Percentiles rank a stretch among this genome's conserved stretches.
Conservation (phyloP, 176 grass and related monocot genomes). For the Carex pumila region DNA sequence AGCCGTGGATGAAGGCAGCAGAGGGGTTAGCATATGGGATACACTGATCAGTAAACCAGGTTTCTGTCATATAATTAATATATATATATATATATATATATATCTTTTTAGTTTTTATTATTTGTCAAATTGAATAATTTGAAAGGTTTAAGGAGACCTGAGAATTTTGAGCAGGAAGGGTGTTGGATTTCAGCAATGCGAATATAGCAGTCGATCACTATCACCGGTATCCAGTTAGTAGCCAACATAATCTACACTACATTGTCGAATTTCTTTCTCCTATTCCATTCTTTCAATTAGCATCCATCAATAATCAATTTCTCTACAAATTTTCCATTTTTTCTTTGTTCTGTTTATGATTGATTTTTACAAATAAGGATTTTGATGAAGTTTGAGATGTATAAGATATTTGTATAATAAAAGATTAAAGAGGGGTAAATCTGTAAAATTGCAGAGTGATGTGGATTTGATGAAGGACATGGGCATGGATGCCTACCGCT, state of each 20-base stretch:
- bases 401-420: conserved; percentile 1
- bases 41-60: conserved; percentile 62
- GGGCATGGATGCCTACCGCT: conserved; percentile 84
- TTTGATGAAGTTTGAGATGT: background rate
- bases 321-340: background rate
- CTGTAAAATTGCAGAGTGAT: conserved; percentile 42
- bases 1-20: conserved; percentile 65
- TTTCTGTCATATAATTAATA: conserved; percentile 16
- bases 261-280: background rate
- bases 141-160: background rate
- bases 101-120: background rate
- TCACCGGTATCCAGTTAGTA: conserved; percentile 81
- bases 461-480: conserved; percentile 81
- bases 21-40: conserved; percentile 93
- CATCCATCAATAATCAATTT: background rate
- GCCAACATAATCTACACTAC: background rate
- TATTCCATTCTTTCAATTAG: background rate
- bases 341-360: background rate
- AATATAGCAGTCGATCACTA: conserved; percentile 92
- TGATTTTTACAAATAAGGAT: background rate
- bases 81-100: background rate
- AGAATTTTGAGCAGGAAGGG: conserved; percentile 44
- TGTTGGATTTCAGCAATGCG: conserved; percentile 96
- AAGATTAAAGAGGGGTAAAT: background rate
- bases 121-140: conserved; percentile 13